phyloP scores from a whole-genome alignment of 768 basidiomycete genomes.

The Amanita rubescens region DNA sequence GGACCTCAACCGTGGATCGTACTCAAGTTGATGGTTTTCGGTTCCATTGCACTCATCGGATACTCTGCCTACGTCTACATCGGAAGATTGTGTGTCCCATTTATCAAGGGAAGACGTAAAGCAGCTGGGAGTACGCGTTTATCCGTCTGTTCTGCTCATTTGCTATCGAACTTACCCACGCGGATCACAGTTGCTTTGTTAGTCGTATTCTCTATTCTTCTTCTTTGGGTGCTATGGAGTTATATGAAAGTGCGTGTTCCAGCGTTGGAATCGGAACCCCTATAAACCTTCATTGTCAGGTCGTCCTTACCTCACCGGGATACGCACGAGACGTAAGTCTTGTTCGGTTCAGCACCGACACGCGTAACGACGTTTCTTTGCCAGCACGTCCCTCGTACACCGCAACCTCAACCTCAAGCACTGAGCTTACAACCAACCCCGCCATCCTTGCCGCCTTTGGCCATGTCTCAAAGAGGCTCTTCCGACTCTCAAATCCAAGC shows the following conservation, averaged over 20 bases:
- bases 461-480: not conserved
- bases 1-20: conserved; percentile 68
- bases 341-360: not conserved
- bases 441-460: not conserved
- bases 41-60: conserved; percentile 58
- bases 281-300: too few relatives aligned
- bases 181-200: conserved; percentile 54
- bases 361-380: not conserved
- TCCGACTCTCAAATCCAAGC: not conserved
- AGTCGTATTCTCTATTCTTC: conserved; percentile 53
- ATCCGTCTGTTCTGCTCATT: not conserved
- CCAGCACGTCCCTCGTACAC: not conserved
- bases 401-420: not conserved
- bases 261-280: too few relatives aligned
- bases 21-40: conserved; percentile 56
- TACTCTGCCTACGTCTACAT: conserved; percentile 78
- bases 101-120: conserved; percentile 49
- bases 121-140: conserved; percentile 58
- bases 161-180: conserved; percentile 4
- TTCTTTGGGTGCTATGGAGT: conserved; percentile 70
- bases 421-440: not conserved
- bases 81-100: conserved; percentile 60
- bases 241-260: conserved; percentile 56
- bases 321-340: conserved; percentile 55
- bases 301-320: conserved; percentile 61